Base-by-base conservation (phyloP, 805 yeast genomes). In the Torulaspora delbrueckii region DNA sequence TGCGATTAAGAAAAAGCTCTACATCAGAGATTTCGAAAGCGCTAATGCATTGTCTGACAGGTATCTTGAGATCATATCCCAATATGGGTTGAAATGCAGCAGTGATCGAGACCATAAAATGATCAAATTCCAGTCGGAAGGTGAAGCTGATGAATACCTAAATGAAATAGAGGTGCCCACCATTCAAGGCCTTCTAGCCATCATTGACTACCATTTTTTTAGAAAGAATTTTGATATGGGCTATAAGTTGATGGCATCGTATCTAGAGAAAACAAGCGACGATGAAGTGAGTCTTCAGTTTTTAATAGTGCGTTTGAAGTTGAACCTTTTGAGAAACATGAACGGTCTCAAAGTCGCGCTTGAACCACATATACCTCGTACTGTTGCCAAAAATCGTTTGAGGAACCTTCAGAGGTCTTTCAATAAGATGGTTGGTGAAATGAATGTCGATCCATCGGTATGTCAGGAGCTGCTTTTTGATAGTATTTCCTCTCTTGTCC, bases 1-100 rank as follows among this genome's bases (percentile, higher is more conserved):
- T 3, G 70, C 71, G 25, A 60, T 76, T 18, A 58, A 62, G 24
- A 61, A 55, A 18, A 70, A 68, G 46, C 46, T 69, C 8, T 40
- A 43, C 3, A 42, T 64, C 0, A 54, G 59, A 9, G 58, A 65
- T 28, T 31, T 48, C 8, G 59, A 52, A 0, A 58, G 59, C 18
- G 68, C 72, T 1, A 48, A 57, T 5, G 36, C 52, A n/a, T 68
- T 77, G 65, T 62, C 58, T 52, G 63, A 36, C 25, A 61, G 54
- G 36, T 58, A 52, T 45, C 49, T 60, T 10, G 46, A 58, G 8
- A 53, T 67, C 12, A 55, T 67, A 4, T 53, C 54, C 42, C 28
- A 48, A 25, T 40, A 47, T 37, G 72, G 70, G 3, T 56, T 61
- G 49, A 43, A 35, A 9, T 34, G 49, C 22, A 31, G 19, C 32